These are phyloP conservation scores for Monosporozyma siamensis DNA, from an alignment of 805 yeast species.

Conservation along the genomic window DNA sequence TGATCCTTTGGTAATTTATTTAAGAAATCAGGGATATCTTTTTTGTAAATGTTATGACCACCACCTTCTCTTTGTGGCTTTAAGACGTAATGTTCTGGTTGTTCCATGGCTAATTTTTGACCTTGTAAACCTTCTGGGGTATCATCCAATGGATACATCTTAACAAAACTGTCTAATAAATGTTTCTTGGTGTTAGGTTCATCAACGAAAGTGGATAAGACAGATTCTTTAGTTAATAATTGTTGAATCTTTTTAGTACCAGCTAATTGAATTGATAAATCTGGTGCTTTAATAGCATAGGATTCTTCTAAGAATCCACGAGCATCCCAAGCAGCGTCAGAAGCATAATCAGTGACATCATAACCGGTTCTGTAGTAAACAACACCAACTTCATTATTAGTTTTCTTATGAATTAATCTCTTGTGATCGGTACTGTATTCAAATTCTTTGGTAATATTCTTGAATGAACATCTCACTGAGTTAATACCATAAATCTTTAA, in stretches of 20 bases:
- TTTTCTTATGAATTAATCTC: constrained; percentile 44
- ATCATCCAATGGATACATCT: constrained; percentile 78
- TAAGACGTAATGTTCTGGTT: constrained; percentile 67
- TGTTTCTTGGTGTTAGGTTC: constrained; percentile 29
- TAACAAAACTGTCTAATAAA: constrained; percentile 55
- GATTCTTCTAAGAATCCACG: constrained; percentile 65
- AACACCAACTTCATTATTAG: constrained; percentile 69
- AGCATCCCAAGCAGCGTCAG: constrained; percentile 65
- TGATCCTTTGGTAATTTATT: constrained; percentile 48
- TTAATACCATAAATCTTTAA: constrained; percentile 46
- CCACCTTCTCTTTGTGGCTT: constrained; percentile 99
- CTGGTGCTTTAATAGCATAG: constrained; percentile 84
- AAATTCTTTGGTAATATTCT: constrained; percentile 38
- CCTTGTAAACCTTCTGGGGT: constrained; percentile 54
- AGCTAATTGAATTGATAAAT: constrained; percentile 76
- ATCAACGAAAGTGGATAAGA: constrained; percentile 38
- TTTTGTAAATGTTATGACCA: constrained; percentile 86
- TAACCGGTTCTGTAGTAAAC: constrained; percentile 90
- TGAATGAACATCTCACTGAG: constrained; percentile 59
- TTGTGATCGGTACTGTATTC: constrained; percentile 13
- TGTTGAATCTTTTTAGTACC: constrained; percentile 96
- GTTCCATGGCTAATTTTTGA: constrained; percentile 52
- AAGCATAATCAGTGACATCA: constrained; percentile 68
- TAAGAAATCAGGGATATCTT: constrained; percentile 72
- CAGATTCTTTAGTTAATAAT: constrained; percentile 50